Percentiles rank a stretch among this genome's conserved stretches.
phyloP scores from a whole-genome alignment of 2,329 filamentous ascomycete species.

The Esteya vermicola region DNA sequence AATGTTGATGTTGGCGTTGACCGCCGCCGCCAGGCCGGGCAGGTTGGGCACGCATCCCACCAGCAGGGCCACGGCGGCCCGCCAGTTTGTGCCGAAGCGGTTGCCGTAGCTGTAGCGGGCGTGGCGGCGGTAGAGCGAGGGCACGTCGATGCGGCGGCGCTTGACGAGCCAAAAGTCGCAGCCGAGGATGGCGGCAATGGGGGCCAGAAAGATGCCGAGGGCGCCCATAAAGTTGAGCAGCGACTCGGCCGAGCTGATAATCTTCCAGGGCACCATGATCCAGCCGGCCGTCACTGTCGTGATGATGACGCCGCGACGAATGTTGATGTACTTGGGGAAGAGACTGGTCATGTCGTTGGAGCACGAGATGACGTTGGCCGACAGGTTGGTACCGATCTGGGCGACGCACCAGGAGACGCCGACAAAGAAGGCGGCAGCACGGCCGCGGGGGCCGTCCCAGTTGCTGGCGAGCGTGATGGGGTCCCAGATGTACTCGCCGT shows the following conservation, averaged over 20 bases:
- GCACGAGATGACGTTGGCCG: slow-evolving; percentile 21
- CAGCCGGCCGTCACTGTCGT: slow-evolving; percentile 12
- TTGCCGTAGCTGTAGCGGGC: slow-evolving; percentile 18
- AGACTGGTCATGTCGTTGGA: slow-evolving; percentile 19
- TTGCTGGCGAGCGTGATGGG: slow-evolving; percentile 8
- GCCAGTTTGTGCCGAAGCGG: slow-evolving; percentile 12
- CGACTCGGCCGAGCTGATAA: slow-evolving; percentile 8
- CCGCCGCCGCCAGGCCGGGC: slow-evolving; percentile 1
- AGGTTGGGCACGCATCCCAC: neutral
- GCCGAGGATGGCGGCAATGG: slow-evolving; percentile 17
- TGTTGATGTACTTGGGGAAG: slow-evolving; percentile 21
- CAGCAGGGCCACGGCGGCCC: slow-evolving; percentile 2
- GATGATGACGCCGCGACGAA: slow-evolving; percentile 17
- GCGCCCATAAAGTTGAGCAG: slow-evolving; percentile 10
- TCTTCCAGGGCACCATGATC: slow-evolving; percentile 13
- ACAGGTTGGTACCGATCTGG: slow-evolving; percentile 11
- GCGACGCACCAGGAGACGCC: slow-evolving; percentile 9
- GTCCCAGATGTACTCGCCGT: slow-evolving; percentile 16
- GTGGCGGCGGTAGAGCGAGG: slow-evolving; percentile 20
- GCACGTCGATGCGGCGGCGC: slow-evolving; percentile 19
- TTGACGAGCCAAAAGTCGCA: slow-evolving; percentile 24
- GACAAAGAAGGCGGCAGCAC: slow-evolving; percentile 13
- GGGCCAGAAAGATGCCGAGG: slow-evolving; percentile 11
- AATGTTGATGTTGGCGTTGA: slow-evolving; percentile 11
- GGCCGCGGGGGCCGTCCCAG: slow-evolving; percentile 7